These are phyloP conservation scores for Cutaneotrichosporon sp. DNA, from an alignment of 1,284 basidiomycete genomes.

Conservation along the genomic window DNA sequence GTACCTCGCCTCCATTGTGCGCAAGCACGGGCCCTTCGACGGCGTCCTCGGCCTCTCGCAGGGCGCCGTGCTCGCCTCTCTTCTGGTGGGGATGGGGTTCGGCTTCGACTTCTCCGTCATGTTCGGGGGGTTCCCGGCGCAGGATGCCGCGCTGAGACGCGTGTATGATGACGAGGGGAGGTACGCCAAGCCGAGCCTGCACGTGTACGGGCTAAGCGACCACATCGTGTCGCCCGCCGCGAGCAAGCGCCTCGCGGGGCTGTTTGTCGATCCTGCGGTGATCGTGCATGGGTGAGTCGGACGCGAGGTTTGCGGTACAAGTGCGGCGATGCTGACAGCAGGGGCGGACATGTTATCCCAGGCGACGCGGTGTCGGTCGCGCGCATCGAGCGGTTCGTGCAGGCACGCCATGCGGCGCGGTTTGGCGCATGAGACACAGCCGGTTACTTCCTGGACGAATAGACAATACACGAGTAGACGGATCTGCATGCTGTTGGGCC, in stretches of 20 bases:
- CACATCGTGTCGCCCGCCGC: slow-evolving; percentile 74
- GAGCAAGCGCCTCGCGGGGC: slow-evolving; percentile 58
- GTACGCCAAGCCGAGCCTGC: slow-evolving; percentile 61
- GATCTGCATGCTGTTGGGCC: too few species aligned
- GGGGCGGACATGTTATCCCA: slow-evolving; percentile 10
- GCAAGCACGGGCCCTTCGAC: slow-evolving; percentile 54
- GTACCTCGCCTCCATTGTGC: slow-evolving; percentile 53
- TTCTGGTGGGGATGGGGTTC: slow-evolving; percentile 70
- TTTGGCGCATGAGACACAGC: too few species aligned
- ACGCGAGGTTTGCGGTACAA: too few species aligned
- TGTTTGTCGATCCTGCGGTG: not conserved
- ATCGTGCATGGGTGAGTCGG: slow-evolving; percentile 11
- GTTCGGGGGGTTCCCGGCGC: slow-evolving; percentile 52
- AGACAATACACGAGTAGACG: too few species aligned
- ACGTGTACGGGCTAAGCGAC: slow-evolving; percentile 76
- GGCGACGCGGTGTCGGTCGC: not conserved
- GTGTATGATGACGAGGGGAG: slow-evolving; percentile 53
- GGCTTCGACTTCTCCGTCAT: slow-evolving; percentile 60
- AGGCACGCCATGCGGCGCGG: too few species aligned
- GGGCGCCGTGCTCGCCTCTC: slow-evolving; percentile 74
- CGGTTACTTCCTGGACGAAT: too few species aligned
- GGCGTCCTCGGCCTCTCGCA: slow-evolving; percentile 84
- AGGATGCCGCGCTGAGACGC: slow-evolving; percentile 22
- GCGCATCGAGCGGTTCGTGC: too few species aligned
- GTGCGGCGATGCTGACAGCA: not conserved